phyloP scores from a whole-genome alignment of 352 stramenopile genomes.

The Peronospora belbahrii region DNA sequence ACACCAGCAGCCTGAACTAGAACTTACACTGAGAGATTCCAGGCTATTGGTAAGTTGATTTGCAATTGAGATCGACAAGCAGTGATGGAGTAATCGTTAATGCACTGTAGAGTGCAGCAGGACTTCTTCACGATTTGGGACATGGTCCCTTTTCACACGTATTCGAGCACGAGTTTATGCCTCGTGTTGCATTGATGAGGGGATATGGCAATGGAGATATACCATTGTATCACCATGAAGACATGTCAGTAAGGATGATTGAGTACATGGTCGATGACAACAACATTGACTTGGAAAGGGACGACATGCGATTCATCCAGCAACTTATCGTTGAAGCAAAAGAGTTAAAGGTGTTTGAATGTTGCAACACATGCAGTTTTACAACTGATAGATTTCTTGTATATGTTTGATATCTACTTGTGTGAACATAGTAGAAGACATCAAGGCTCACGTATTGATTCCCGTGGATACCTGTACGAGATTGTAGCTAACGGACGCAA shows the following conservation, averaged over 20 bases:
- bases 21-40: conserved; percentile 85
- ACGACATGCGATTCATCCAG: conserved; percentile 71
- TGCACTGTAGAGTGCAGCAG: conserved; percentile 49
- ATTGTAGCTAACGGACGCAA: conserved; percentile 88
- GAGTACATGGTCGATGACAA: conserved; percentile 78
- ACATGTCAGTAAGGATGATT: conserved; percentile 77
- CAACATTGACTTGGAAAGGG: conserved; percentile 59
- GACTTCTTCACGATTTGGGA: conserved; percentile 82
- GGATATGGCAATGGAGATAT: conserved; percentile 20
- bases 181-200: conserved; percentile 29
- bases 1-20: conserved; percentile 79
- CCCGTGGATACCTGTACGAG: conserved; percentile 81
- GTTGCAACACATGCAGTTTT: no score
- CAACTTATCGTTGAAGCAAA: conserved; percentile 77
- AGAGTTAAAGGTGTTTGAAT: conserved; percentile 31
- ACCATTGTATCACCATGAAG: conserved; percentile 64
- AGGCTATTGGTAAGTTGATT: conserved; percentile 33
- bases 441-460: conserved; percentile 38
- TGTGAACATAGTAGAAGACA: conserved; percentile 30
- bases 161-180: conserved; percentile 91
- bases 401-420: not conserved
- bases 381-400: no score
- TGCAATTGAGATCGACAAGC: no score
- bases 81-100: not conserved
- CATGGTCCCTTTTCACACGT: conserved; percentile 95